Base-by-base conservation (phyloP, 345 rosid species). In the Ceriops zippeliana region DNA sequence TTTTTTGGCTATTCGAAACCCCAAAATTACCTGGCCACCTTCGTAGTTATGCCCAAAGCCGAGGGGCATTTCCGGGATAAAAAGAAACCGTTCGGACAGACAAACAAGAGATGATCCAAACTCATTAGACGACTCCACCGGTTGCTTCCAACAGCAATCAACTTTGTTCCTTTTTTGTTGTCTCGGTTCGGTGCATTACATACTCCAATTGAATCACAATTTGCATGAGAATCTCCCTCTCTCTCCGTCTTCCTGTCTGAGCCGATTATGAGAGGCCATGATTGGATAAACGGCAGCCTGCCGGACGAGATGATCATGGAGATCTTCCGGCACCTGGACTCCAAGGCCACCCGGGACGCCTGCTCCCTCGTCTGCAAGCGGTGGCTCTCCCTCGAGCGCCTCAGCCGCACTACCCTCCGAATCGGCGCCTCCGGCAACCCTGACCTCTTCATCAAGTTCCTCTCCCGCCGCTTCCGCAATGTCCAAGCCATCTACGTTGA, bases 331-430 rank as follows among this genome's bases (percentile, higher is more conserved):
- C 93, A 83, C 67, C 81, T 93, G 34, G 90, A 85, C 52, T 80
- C 89, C 22, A 93, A 90, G 75, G 47, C 77, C 20, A 75, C 74
- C 78, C 93, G 81, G 38, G 98, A 92, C 66, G 84, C 97, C 60
- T 90, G 92, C 69, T 90, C 98, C 19, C 91, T 93, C 76, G 97
- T 90, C 74, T 93, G 98, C 85, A 83, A 75, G 70, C 93, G 98
- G 46, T 93, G 98, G 98, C 83, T 87, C 26, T 24, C 71, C 31
- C 90, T 93, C 51, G 96, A 90, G 63, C 89, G 98, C 0, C 81
- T 90, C 76, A 81, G 86, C 80, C 93, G 97, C 28, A 73, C 92
- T 65, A 90, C 92, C 46, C 90, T 93, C 65, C 92, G 96, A 27
- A 83, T 89, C 74, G 92, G 93, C 75, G 96, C 98, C 20, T 87